Evolutionary conservation across 176 grass and related monocot genomes (phyloP), one percentile per base, ranked within the genome.

Genomic region (Rhynchospora breviuscula): DNA sequence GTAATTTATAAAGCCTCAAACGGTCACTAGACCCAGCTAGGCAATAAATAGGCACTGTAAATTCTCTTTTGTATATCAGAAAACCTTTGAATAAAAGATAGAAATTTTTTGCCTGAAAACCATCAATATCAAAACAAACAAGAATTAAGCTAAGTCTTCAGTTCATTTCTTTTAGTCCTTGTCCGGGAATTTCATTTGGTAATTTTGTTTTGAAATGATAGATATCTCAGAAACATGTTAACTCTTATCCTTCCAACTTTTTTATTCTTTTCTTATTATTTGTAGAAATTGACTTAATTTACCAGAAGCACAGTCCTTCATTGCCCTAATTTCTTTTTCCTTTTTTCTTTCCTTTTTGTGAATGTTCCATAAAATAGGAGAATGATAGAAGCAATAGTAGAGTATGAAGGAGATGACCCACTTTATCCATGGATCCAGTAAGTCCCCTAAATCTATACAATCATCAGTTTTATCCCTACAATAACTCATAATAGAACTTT

Each of bases 341-440:
- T 19, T 3, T 10, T 21, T 31, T 22, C 67, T 85, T 83, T 78
- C 71, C 67, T 45, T 54, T 47, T 57, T n/a, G n/a, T n/a, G 7
- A 18, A 35, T 78, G 62, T 17, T 85, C 43, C 84, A 93, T 59
- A 10, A 80, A 61, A 62, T 82, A 82, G 96, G 93, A 89, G 78
- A 80, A 93, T 89, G 96, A 91, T 99, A 18, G 89, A 95, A 62
- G 93, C 86, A 29, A 99, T 93, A 66, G 81, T 92, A 17, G 88
- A 95, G 83, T 95, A 95, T 83, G 43, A 86, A 48, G 93, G 93
- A n/a, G 88, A 93, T 8, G 96, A 99, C 73, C 96, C 91, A 57
- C 93, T 99, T 79, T 88, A 86, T 49, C 93, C 93, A 22, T 99
- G 96, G 96, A 81, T 99, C 14, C 88, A 95, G 96, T 99, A 82